phyloP scores from a whole-genome alignment of 768 basidiomycete genomes.

The Suillus americanus region DNA sequence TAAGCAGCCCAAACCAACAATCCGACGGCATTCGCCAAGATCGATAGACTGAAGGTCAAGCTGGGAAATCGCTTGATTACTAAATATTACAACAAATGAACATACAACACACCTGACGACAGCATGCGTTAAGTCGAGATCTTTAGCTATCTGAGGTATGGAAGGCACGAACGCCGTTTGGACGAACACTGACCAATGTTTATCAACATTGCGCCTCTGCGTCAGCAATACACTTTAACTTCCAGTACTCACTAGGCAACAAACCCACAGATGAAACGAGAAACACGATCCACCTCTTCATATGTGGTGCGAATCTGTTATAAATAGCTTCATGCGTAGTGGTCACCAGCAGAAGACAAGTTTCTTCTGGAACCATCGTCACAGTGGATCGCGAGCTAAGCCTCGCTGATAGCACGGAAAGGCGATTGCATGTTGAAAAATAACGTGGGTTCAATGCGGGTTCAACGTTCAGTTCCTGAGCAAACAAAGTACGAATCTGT shows the following conservation, averaged over 20 bases:
- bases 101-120: constrained; percentile 46
- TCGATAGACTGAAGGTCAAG: constrained; percentile 50
- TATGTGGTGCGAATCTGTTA: constrained; percentile 45
- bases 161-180: constrained; percentile 66
- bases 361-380: constrained; percentile 4
- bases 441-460: too few relatives aligned
- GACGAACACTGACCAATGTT: constrained; percentile 50
- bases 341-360: background rate
- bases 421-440: too few relatives aligned
- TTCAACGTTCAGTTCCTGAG: too few relatives aligned
- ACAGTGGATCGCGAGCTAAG: background rate
- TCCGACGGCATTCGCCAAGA: constrained; percentile 44
- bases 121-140: constrained; percentile 53
- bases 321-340: background rate
- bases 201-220: background rate
- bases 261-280: constrained; percentile 59
- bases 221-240: background rate
- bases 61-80: constrained; percentile 20
- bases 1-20: constrained; percentile 53
- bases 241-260: constrained; percentile 48
- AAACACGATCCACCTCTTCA: constrained; percentile 51
- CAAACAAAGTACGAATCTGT: too few relatives aligned
- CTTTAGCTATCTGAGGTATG: constrained; percentile 64
- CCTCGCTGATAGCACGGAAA: background rate
- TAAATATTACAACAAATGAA: background rate